Base-by-base conservation (phyloP, 306 rosid genomes). In the Pyrus communis region DNA sequence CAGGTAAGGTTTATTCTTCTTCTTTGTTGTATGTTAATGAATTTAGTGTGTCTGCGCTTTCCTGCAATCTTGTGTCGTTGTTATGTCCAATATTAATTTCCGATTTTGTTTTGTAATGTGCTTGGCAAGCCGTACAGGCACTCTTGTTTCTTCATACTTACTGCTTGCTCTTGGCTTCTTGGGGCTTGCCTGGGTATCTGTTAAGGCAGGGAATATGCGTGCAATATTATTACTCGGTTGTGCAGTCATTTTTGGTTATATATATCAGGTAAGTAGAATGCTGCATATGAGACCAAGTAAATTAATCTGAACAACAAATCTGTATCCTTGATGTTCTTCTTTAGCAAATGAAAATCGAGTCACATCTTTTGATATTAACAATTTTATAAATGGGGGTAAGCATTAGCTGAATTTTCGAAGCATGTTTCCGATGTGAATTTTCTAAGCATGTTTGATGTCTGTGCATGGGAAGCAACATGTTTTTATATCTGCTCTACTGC, bases 211-310 rank as follows among this genome's bases (percentile, higher is more conserved):
- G 78, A 93, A 78, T 79, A 10, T 67, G 2, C 91, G 85, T 57
- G 85, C 98, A 28, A 85, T 93, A 60, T 54, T 88, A 68, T 83
- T 91, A 69, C 90, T 93, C 51, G 78, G 87, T 25, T 87, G 85
- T 70, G 95, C 97, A 70, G 88, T 91, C 70, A 65, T 83, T 69
- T 93, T 85, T 72, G 98, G 98, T 43, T 89, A 89, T 78, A 78
- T 89, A 75, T 93, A 93, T 84, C 98, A 93, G 96, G 97, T 89
- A 84, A 11, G 73, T 19, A 59, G 21, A 35, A 43, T 8, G 30
- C 61, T 45, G 46, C 62, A 5, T 19, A 5, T 8, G 43, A 62
- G 67, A 60, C 9, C 22, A 38, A 28, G 28, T 74, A 30, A 71
- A 23, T 38, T 21, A 17, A 67, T 55, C 30, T 31, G 46, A 64